phyloP scores from a whole-genome alignment of 768 basidiomycete species.

The Boletus pseudopeckii region DNA sequence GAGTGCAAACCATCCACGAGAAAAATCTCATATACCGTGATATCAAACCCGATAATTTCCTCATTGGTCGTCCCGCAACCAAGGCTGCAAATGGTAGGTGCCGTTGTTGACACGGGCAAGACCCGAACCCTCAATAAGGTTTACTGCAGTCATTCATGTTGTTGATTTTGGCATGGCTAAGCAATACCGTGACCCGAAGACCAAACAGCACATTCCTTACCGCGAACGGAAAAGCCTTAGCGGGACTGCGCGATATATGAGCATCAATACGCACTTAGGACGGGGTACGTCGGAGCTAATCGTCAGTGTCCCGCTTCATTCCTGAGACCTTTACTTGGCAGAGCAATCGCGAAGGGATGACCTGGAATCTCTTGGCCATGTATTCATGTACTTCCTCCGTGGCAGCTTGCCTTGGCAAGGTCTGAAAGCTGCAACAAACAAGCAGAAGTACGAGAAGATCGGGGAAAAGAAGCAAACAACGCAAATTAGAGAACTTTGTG shows the following conservation, averaged over 20 bases:
- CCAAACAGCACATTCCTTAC: conserved; percentile 99
- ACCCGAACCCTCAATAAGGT: neutral
- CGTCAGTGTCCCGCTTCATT: neutral
- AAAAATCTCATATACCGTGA: conserved; percentile 99
- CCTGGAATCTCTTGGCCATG: conserved; percentile 97
- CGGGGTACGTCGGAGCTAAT: conserved; percentile 56
- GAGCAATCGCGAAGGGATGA: conserved; percentile 95
- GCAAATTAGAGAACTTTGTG: conserved; percentile 94
- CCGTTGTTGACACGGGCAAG: neutral
- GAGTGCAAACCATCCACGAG: conserved; percentile 98
- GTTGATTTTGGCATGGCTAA: conserved; percentile 99
- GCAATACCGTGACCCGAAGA: conserved; percentile 98
- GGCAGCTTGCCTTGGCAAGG: conserved; percentile 99
- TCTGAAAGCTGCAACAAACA: conserved; percentile 98
- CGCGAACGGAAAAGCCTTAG: conserved; percentile 95
- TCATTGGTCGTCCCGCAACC: conserved; percentile 90
- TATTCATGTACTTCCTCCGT: conserved; percentile 99
- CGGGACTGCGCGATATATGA: conserved; percentile 99
- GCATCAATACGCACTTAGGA: conserved; percentile 98
- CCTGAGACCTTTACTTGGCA: conserved; percentile 26
- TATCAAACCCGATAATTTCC: conserved; percentile 99
- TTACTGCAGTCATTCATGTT: conserved; percentile 70
- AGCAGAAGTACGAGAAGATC: conserved; percentile 99
- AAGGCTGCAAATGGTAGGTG: conserved; percentile 76
- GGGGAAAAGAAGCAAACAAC: conserved; percentile 99